A percentile compares a stretch with the other conserved stretches of the same genome.
phyloP scores from a whole-genome alignment of 108 stramenopile genomes.

The Nannochloropsis granulata region DNA sequence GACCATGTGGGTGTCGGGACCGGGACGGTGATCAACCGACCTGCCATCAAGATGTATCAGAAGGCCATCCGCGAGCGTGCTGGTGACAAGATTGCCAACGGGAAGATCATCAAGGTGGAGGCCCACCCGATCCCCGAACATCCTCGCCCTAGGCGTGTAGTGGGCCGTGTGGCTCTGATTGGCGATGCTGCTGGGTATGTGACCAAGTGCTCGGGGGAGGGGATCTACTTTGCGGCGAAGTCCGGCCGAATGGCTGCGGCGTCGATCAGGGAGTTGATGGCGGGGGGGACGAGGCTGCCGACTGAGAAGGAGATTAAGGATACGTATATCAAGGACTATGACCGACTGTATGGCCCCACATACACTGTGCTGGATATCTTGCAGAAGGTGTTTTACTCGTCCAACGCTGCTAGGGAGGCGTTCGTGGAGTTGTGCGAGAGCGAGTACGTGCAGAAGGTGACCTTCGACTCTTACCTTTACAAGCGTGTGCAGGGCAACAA shows the following conservation, averaged over 20 bases:
- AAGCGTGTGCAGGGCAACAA: conserved; percentile 93
- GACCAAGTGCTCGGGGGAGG: conserved; percentile 96
- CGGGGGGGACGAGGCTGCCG: conserved; percentile 66
- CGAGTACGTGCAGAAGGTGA: conserved; percentile 94
- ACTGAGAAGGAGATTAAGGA: conserved; percentile 75
- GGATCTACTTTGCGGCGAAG: conserved; percentile 96
- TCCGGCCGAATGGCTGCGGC: conserved; percentile 93
- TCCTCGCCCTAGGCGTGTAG: conserved; percentile 84
- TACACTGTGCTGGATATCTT: conserved; percentile 90
- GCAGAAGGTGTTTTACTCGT: conserved; percentile 85
- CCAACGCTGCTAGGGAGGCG: conserved; percentile 93
- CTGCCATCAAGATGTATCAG: conserved; percentile 96
- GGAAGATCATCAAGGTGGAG: conserved; percentile 97
- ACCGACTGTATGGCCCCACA: conserved; percentile 77
- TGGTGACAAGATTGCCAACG: conserved; percentile 86
- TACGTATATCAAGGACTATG: conserved; percentile 85
- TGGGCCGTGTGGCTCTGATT: conserved; percentile 55
- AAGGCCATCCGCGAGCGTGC: conserved; percentile 96
- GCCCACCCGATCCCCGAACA: conserved; percentile 97
- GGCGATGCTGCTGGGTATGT: conserved; percentile 93
- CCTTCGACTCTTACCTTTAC: conserved; percentile 97
- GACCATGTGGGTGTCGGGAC: conserved; percentile 98
- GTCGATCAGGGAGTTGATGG: conserved; percentile 73
- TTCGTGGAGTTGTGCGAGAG: conserved; percentile 93
- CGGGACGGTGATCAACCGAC: conserved; percentile 92